Evolutionary conservation across 768 basidiomycete species (phyloP).

Genomic region (Tricholoma bakamatsutake): DNA sequence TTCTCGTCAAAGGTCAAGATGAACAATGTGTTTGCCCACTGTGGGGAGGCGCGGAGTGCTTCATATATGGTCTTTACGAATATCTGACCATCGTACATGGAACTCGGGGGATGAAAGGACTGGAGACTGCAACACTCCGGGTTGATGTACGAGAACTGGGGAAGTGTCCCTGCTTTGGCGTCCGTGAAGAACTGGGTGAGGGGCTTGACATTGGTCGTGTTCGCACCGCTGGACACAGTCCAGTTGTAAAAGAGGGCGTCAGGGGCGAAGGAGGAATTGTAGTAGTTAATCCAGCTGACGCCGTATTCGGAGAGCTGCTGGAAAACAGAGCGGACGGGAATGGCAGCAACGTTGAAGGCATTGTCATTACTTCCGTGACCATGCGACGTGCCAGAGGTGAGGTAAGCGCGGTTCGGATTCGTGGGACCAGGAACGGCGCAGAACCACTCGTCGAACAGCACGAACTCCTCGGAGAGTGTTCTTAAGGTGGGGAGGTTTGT

Average conservation of each 20-base stretch:
- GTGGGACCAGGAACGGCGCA: background rate
- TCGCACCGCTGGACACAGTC: background rate
- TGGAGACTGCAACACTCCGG: background rate
- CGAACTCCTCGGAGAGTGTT: background rate
- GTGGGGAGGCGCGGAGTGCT: background rate
- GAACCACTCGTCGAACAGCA: background rate
- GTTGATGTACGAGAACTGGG: background rate
- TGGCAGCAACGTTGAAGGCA: background rate
- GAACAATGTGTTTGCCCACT: background rate
- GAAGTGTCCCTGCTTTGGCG: background rate
- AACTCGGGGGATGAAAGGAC: background rate
- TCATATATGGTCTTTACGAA: background rate
- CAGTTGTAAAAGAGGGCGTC: background rate
- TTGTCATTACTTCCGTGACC: background rate
- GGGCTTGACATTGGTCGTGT: background rate
- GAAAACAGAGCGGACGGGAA: background rate
- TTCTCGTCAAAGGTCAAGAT: background rate
- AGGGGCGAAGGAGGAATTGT: background rate
- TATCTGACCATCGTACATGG: background rate
- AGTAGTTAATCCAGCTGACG: background rate
- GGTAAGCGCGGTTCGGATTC: background rate
- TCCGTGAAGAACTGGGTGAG: background rate
- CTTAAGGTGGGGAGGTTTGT: background rate
- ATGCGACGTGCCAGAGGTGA: background rate
- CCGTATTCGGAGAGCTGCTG: background rate